Evolutionary conservation across 148 eudicot species (phyloP).

Genomic region (Arbutus unedo): DNA sequence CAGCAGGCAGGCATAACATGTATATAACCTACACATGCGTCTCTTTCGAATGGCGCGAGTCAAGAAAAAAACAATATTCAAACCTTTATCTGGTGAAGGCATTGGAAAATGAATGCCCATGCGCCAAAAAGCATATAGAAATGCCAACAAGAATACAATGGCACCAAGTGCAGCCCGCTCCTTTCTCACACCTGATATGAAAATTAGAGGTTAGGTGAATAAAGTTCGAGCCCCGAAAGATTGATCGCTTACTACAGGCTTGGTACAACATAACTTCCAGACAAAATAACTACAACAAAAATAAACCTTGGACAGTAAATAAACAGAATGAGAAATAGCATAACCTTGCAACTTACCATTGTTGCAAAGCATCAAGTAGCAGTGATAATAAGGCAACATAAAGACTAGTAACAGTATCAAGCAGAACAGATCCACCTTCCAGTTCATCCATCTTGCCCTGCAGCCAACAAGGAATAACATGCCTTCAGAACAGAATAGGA

Average conservation of each 20-base stretch:
- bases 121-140: conserved; percentile 96
- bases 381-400: conserved; percentile 95
- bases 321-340: not conserved
- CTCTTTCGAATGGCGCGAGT: not conserved
- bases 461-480: conserved; percentile 21
- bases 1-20: not conserved
- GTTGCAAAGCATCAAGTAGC: conserved; percentile 93
- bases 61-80: conserved; percentile 3
- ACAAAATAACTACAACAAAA: not conserved
- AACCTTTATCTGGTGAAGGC: conserved; percentile 99
- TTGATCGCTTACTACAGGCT: not conserved
- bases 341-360: conserved; percentile 44
- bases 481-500: not conserved
- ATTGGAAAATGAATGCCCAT: conserved; percentile 99
- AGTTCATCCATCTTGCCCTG: conserved; percentile 96
- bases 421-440: conserved; percentile 96
- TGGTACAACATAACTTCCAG: not conserved
- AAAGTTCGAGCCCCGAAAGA: not conserved
- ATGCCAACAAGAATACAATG: conserved; percentile 70
- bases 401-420: conserved; percentile 82
- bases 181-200: conserved; percentile 71
- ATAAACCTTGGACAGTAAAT: not conserved
- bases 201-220: not conserved
- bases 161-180: conserved; percentile 97
- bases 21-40: not conserved